Percentiles rank a stretch among this genome's conserved stretches.
These are phyloP conservation scores for Monilinia polystroma DNA, from an alignment of 2,329 filamentous ascomycete species.

Conservation along the genomic window DNA sequence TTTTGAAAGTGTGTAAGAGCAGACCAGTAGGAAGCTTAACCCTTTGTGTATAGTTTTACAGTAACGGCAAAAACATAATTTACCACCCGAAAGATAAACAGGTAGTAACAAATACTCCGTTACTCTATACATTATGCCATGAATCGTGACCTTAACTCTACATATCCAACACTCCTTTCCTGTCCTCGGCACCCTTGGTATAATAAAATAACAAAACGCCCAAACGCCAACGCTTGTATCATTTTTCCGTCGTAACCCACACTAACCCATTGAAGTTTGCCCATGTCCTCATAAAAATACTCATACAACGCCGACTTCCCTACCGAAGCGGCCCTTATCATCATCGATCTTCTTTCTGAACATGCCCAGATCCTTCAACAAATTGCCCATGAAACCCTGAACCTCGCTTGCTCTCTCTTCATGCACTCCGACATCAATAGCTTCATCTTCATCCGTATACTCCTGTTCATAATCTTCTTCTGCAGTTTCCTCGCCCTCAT, in stretches of 20 bases:
- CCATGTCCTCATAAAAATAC: neutral
- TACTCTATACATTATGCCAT: slow-evolving; percentile 1
- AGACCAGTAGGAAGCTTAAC: no score
- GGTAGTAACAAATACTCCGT: neutral
- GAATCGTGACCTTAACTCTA: slow-evolving; percentile 1
- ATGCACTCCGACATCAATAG: slow-evolving; percentile 50
- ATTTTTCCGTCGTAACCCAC: neutral
- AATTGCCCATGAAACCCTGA: slow-evolving; percentile 80
- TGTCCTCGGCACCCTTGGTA: slow-evolving; percentile 10
- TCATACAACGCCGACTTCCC: slow-evolving; percentile 1
- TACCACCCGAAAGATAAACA: neutral
- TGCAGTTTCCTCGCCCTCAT: slow-evolving; percentile 30
- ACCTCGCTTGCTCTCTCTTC: slow-evolving; percentile 61
- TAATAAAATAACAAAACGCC: slow-evolving; percentile 20
- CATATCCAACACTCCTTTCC: slow-evolving; percentile 2
- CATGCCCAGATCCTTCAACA: slow-evolving; percentile 75
- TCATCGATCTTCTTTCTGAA: slow-evolving; percentile 86
- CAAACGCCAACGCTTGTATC: slow-evolving; percentile 14
- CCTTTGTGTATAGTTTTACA: no score
- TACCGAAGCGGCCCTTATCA: slow-evolving; percentile 67
- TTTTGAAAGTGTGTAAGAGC: no score
- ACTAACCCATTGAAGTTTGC: neutral
- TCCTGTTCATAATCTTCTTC: slow-evolving; percentile 33
- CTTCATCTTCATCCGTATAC: slow-evolving; percentile 61
- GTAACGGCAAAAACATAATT: neutral